Evolutionary conservation across 441 rosid species (phyloP), one percentile per base, ranked within the genome.

Genomic region (Kokia cookei): DNA sequence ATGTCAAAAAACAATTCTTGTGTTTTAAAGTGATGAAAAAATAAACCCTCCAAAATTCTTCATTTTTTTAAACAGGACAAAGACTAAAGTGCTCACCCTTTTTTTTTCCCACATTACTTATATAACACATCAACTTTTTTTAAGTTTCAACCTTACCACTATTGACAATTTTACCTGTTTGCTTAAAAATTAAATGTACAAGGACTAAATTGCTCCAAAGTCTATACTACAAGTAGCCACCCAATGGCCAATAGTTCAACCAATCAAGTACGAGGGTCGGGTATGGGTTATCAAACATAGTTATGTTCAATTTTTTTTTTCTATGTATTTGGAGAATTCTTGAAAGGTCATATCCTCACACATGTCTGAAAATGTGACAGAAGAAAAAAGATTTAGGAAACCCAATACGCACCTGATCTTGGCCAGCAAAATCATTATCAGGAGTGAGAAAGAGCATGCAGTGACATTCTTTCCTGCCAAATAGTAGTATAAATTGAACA

Each of bases 371-470:
- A 51, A 15, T 51, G 17, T 15, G 55, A 51, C 2, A 4, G 9
- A 0, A 17, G 71, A n/a, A 40, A 26, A 24, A 32, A 22, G 26
- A 37, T 51, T 3, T 53, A 26, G 37, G 4, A 67, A 48, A 24
- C 40, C 1, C 12, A 45, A 29, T 72, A 67, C 35, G 11, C 79
- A 91, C 97, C 93, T 93, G 98, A 76, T 94, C 98, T 65, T 82
- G 72, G 65, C 99, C 99, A 0, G 97, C 93, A 78, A 91, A 94
- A 87, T 94, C 99, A 78, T 93, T 94, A 22, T 91, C 99, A 7
- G 99, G 91, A 54, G 97, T 94, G 72, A 94, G 91, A 85, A 93
- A 94, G 75, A 91, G 94, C 98, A 94, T 93, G 85, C 97, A 93
- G 83, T 94, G 99, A 80, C 99, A 94, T 79, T 94, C 98, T 85